These are phyloP conservation scores for Euphorbia schlechtendalii DNA, from an alignment of 441 rosid genomes.

Conservation along the genomic window DNA sequence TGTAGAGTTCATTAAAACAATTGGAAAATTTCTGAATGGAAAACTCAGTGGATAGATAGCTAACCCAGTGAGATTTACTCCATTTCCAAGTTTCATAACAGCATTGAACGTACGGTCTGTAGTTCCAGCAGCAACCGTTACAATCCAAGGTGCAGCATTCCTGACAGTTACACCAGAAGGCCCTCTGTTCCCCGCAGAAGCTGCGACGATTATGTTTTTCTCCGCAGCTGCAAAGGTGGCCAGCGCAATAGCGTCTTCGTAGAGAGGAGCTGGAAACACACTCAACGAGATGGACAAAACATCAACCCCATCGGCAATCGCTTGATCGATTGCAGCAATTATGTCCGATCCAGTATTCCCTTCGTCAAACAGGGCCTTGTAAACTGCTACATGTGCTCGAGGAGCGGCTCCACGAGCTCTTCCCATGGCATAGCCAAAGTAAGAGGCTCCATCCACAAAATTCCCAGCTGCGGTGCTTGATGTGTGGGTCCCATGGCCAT, in stretches of 20 bases:
- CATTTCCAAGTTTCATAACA: conserved; percentile 31
- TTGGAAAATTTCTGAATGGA: conserved; percentile 5
- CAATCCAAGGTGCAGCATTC: conserved; percentile 32
- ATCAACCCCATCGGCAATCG: conserved; percentile 16
- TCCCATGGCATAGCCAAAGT: conserved; percentile 24
- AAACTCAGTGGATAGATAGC: conserved; percentile 11
- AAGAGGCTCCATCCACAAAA: conserved; percentile 22
- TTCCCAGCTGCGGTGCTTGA: conserved; percentile 23
- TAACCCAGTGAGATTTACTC: conserved; percentile 1
- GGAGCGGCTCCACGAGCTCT: conserved; percentile 22
- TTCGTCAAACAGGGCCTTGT: conserved; percentile 15
- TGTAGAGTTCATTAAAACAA: conserved; percentile 13
- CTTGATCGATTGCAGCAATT: conserved; percentile 16
- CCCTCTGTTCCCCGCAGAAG: conserved; percentile 50
- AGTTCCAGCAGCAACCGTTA: conserved; percentile 28
- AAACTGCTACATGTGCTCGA: conserved; percentile 13
- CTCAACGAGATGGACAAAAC: conserved; percentile 20
- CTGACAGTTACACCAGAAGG: conserved; percentile 27
- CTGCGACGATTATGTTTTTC: conserved; percentile 17
- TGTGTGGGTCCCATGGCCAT: conserved; percentile 7
- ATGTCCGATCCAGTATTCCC: conserved; percentile 17
- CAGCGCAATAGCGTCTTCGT: conserved; percentile 20
- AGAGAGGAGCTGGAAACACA: background rate
- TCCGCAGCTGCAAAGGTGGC: conserved; percentile 28
- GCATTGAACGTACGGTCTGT: conserved; percentile 25